Evolutionary conservation across 805 yeast species (phyloP), one percentile per base, ranked within the genome.

Genomic region (Candida golubevii): DNA sequence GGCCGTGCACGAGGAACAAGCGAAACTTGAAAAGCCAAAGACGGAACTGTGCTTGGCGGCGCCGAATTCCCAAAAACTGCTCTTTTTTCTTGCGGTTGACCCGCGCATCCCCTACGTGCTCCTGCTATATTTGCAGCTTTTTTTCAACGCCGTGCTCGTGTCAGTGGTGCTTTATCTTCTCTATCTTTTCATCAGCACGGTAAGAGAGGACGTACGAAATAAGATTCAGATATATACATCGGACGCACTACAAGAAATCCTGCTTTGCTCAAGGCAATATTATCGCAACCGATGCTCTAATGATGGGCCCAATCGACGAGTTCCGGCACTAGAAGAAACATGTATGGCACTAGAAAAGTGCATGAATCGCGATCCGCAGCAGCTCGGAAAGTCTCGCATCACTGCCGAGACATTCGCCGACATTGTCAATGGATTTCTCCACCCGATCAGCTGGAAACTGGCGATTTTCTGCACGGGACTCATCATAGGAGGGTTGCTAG

Each of bases 401-500:
- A 81, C 89, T 38, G 95, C 95, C 0, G 89, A 83, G 58, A 83
- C 91, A 0, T 74, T 88, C 54, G 95, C 95, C 1, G 91, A 85
- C 49, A 85, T 87, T 7, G 68, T 88, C 36, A 85, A 88, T 62
- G 80, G 89, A 1, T 88, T 88, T 55, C 65, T 86, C 18, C 78
- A 74, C 45, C 84, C 87, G 2, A 82, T 88, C 33, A 78, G 83
- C 29, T 76, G 86, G 77, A 83, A 85, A 59, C 71, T 89, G 4
- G 71, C 85, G 58, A 49, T 78, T 4, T 71, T 81, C 42, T 53
- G 81, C 12, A 47, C 70, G 4, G 37, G 74, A 1, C 53, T 78
- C 15, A 60, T 77, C 3, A 65, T 79, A 34, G 86, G 85, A 1
- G 67, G 80, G 3, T 60, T 82, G 28, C 57, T 75, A 8, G 64